A percentile compares a stretch with the other conserved stretches of the same genome.
Conservation (phyloP, 176 grass and related monocot genomes). For the Aegilops sharonensis region DNA sequence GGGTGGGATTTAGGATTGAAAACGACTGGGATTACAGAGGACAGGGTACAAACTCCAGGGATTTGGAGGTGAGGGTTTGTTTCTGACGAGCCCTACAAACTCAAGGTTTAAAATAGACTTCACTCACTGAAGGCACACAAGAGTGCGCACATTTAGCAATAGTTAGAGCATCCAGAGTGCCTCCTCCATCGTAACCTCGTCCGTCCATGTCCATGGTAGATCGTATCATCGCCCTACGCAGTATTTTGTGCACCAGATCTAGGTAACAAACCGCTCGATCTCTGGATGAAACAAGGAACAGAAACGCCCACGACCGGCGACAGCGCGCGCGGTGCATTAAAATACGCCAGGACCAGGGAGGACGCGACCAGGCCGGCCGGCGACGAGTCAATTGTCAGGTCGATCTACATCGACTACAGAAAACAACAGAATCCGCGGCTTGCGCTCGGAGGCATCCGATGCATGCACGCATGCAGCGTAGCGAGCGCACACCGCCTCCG, state of each 20-base stretch:
- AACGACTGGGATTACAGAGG: no score
- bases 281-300: not conserved
- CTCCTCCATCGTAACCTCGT: not conserved
- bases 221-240: not conserved
- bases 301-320: not conserved
- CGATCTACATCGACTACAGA: not conserved
- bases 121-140: not conserved
- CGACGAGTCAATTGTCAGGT: not conserved
- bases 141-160: not conserved
- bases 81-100: no score
- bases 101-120: no score
- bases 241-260: not conserved
- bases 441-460: not conserved
- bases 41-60: no score
- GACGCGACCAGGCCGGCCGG: not conserved
- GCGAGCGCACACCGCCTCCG: not conserved
- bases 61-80: no score
- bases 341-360: not conserved
- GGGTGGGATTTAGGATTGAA: no score
- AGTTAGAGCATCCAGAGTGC: not conserved
- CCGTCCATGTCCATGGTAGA: not conserved
- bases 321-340: not conserved
- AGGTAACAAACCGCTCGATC: not conserved
- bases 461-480: not conserved
- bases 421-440: not conserved